Percentiles rank a stretch among this genome's conserved stretches.
phyloP scores from a whole-genome alignment of 371 early-diverging fungal genomes.

The Coemansia sp. region DNA sequence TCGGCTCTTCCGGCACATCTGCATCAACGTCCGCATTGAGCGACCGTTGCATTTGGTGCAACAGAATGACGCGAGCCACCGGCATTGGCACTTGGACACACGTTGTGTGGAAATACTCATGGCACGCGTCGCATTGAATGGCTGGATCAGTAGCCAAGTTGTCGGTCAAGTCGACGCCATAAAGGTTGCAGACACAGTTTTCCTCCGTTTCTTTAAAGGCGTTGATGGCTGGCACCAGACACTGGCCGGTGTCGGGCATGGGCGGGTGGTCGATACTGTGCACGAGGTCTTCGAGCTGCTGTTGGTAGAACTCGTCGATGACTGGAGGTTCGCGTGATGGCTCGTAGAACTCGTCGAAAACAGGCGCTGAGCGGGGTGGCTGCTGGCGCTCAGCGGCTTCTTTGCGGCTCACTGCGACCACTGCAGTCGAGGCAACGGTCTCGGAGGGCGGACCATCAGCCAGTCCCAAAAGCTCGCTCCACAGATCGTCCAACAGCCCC shows the following conservation, averaged over 20 bases:
- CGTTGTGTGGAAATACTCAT: constrained; percentile 59
- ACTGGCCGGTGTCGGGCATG: constrained; percentile 25
- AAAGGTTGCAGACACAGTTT: constrained; percentile 53
- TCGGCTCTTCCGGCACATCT: constrained; percentile 21
- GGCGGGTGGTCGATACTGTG: constrained; percentile 48
- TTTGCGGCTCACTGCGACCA: not conserved
- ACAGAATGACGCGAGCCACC: constrained; percentile 28
- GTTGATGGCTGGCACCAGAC: constrained; percentile 21
- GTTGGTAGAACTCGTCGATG: constrained; percentile 4
- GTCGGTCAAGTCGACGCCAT: constrained; percentile 23
- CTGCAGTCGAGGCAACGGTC: not conserved
- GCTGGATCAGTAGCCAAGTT: constrained; percentile 49
- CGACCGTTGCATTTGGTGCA: constrained; percentile 37
- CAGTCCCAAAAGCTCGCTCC: constrained; percentile 19
- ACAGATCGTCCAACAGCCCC: constrained; percentile 26
- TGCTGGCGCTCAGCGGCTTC: not conserved
- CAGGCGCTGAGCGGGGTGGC: not conserved
- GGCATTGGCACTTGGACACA: constrained; percentile 53
- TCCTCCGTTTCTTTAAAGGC: constrained; percentile 23
- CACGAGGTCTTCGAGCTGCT: constrained; percentile 45
- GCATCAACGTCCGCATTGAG: constrained; percentile 28
- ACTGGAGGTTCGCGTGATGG: not conserved
- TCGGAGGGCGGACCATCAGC: not conserved
- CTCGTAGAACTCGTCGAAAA: not conserved
- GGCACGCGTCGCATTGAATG: constrained; percentile 62